Conservation (phyloP, 331 rosid genomes). For the Spiraea crenata region DNA sequence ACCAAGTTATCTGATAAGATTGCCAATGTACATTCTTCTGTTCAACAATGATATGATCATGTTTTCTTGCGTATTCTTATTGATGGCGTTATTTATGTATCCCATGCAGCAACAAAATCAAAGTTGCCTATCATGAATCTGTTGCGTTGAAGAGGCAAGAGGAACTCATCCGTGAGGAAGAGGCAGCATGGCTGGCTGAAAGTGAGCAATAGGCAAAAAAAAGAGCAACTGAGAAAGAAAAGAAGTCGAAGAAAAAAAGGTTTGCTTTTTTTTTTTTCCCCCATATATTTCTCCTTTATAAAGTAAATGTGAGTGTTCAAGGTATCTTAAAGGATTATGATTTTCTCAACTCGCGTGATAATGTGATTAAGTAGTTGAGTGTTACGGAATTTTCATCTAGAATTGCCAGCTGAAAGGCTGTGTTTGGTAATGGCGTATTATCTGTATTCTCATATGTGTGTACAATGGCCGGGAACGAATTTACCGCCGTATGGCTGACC, state of each 20-base stretch:
- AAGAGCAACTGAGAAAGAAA: constrained; percentile 73
- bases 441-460: not conserved
- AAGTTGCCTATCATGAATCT: constrained; percentile 98
- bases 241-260: constrained; percentile 93
- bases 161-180: constrained; percentile 99
- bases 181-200: constrained; percentile 95
- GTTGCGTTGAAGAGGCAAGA: constrained; percentile 98
- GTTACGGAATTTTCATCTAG: not conserved
- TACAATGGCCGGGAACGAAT: no score
- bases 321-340: not conserved
- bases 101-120: constrained; percentile 83
- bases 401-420: not conserved
- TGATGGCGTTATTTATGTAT: constrained; percentile 26
- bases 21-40: not conserved
- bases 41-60: not conserved
- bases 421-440: not conserved
- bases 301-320: not conserved
- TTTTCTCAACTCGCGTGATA: not conserved
- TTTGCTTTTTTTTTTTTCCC: constrained; percentile 19
- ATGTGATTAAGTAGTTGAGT: not conserved
- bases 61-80: not conserved
- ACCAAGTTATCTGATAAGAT: not conserved
- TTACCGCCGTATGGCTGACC: no score
- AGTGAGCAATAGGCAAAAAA: constrained; percentile 83
- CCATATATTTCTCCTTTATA: not conserved